These are phyloP conservation scores for Tolypocladium ovalisporum DNA, from an alignment of 2,329 filamentous ascomycete genomes.

Conservation along the genomic window DNA sequence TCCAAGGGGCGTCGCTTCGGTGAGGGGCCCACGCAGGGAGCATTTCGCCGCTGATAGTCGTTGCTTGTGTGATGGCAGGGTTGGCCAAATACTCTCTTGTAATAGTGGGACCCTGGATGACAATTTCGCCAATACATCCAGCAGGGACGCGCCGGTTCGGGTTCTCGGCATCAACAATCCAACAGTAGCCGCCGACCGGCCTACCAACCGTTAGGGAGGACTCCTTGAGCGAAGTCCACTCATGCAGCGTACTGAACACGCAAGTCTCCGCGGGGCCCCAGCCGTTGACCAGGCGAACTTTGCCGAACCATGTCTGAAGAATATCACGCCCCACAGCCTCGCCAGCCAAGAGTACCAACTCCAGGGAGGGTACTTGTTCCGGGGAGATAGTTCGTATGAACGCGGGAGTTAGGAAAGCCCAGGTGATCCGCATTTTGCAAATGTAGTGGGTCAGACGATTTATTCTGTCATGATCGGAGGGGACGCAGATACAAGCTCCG, in stretches of 20 bases:
- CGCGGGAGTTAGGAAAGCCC: constrained; percentile 4
- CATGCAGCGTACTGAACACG: neutral
- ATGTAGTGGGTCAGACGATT: constrained; percentile 2
- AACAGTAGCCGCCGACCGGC: constrained; percentile 1
- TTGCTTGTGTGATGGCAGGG: neutral
- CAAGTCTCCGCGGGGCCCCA: constrained; percentile 5
- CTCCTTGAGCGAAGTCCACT: neutral
- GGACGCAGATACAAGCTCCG: constrained; percentile 6
- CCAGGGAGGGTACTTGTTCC: neutral
- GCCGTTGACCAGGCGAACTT: constrained; percentile 4
- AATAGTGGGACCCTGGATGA: constrained; percentile 6
- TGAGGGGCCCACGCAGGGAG: neutral
- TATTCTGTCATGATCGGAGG: constrained; percentile 3
- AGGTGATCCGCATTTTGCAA: neutral
- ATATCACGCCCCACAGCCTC: constrained; percentile 4
- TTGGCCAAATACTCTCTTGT: constrained; percentile 4
- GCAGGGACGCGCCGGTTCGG: constrained; percentile 1
- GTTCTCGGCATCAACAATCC: constrained; percentile 4
- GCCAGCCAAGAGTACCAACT: constrained; percentile 3
- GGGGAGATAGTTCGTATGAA: constrained; percentile 2
- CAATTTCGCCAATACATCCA: constrained; percentile 5
- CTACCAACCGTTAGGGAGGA: constrained; percentile 1
- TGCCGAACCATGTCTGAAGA: constrained; percentile 2
- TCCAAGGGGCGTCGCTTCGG: neutral
- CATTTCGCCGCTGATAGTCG: neutral